A percentile compares a stretch with the other conserved stretches of the same genome.
Conservation (phyloP, 371 early-diverging fungal species). For the Nematocida displodere region DNA sequence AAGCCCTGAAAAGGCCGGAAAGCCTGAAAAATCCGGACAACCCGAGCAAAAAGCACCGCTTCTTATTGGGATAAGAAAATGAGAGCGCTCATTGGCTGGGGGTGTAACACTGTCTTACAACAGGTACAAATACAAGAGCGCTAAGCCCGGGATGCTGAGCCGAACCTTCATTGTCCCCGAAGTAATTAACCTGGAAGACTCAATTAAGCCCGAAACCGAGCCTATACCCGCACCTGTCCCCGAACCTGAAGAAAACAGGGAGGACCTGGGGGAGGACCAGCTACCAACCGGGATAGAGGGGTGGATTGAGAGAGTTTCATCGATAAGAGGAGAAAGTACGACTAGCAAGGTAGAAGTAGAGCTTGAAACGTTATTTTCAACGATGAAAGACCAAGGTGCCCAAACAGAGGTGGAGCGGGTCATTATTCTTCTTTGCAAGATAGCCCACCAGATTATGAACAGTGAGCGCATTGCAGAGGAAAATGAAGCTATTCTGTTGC, state of each 20-base stretch:
- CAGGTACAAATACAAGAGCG: too few species aligned
- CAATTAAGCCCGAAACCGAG: too few species aligned
- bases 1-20: neutral
- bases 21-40: neutral
- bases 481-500: constrained; percentile 17
- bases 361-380: constrained; percentile 19
- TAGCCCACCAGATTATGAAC: constrained; percentile 33
- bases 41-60: neutral
- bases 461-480: neutral
- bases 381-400: neutral
- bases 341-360: constrained; percentile 22
- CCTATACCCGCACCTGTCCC: too few species aligned
- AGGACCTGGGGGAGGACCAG: too few species aligned
- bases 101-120: too few species aligned
- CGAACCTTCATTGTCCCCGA: too few species aligned
- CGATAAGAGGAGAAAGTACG: too few species aligned
- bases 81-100: too few species aligned
- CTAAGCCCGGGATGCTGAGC: too few species aligned
- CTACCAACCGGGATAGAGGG: neutral
- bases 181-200: too few species aligned
- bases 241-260: too few species aligned
- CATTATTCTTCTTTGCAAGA: constrained; percentile 46
- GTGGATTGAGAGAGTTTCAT: constrained; percentile 32
- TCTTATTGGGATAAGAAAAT: constrained; percentile 13
- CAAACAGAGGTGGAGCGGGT: constrained; percentile 44